Evolutionary conservation across 2,329 filamentous ascomycete species (phyloP), one percentile per base, ranked within the genome.

Genomic region (Colletotrichum navitas): DNA sequence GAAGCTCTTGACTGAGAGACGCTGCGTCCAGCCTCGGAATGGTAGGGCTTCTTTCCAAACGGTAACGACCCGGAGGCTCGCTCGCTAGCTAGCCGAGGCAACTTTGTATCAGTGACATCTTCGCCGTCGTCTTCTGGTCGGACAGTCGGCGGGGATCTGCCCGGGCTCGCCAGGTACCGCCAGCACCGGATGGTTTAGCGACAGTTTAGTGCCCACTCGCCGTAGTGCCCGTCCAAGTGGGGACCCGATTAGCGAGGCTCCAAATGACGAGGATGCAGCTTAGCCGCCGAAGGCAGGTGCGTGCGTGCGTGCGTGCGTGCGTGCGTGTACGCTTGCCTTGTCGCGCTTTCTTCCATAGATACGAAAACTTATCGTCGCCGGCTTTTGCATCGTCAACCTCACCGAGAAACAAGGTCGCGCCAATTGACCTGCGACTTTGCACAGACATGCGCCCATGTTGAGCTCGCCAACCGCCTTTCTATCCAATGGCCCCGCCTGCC

Each of bases 401-500:
- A 68, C 54, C 60, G 21, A 54, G 32, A 49, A 55, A 49, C 41
- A 47, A 14, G 3, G 34, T 34, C 52, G 39, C 52, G 47, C 32
- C 32, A 10, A 29, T 36, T 32, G 41, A 39, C n/a, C 60, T 64
- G 65, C 66, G n/a, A 54, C 21, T 26, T 29, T 29, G 45, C 63
- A 63, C 47, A 69, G 26, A 54, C 45, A 72, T 60, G 69, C 47
- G 32, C 69, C 56, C 65, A 69, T 72, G 69, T 72, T 69, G 66
- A 72, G 26, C n/a, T 43, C 39, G 34, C 26, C 47, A 41, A 47
- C 7, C 43, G 59, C 34, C 34, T 39, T 62, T 43, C 29, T 2
- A 24, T 45, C 75, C 81, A 76, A 90, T 90, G 88, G 86, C 86
- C 77, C 87, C 87, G 80, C 85, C 86, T 74, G 82, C 87, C 78